Base-by-base conservation (phyloP, 1,284 basidiomycete genomes). In the Rhodotorula sp. region DNA sequence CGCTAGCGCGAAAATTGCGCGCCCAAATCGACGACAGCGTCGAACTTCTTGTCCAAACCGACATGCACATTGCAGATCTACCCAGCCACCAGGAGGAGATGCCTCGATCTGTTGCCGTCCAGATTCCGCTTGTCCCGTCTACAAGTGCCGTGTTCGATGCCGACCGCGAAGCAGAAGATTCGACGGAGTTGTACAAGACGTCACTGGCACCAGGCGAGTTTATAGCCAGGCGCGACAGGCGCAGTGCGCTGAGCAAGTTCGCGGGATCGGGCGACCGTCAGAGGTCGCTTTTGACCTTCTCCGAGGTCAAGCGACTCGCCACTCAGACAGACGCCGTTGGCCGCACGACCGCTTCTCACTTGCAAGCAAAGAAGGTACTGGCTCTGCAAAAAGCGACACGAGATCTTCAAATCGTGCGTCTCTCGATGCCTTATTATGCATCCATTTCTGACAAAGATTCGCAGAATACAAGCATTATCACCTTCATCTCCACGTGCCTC, bases 331-430 rank as follows among this genome's bases (percentile, higher is more conserved):
- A 25, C 21, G 16, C 14, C 7, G 13, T 1, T 21, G 21, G 21
- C 5, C 27, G 34, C 19, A 8, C 27, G 4, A 19, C 5, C 13
- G 14, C 50, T 14, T 16, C 63, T 8, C 14, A 9, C 23, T 8
- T 23, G n/a, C 64, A 65, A 41, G 56, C 56, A n/a, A 42, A 27
- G 9, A 50, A 58, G 41, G 48, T 58, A 9, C 41, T 65, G 5
- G 48, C 55, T n/a, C 49, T 65, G 34, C 64, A 58, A n/a, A 65
- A 65, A 49, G 64, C 64, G 16, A 44, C 16, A 21, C 19, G 41
- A 4, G 64, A 65, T 4, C 49, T 65, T 3, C 23, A 23, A 4
- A 9, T 45, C n/a, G 50, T 44, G 34, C 52, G 34, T 45, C 5
- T 12, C 10, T 23, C 8, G 25, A 7, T 42, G 3, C n/a, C 42